These are phyloP conservation scores for Cytospora piceae DNA, from an alignment of 2,329 filamentous ascomycete genomes.

Conservation along the genomic window DNA sequence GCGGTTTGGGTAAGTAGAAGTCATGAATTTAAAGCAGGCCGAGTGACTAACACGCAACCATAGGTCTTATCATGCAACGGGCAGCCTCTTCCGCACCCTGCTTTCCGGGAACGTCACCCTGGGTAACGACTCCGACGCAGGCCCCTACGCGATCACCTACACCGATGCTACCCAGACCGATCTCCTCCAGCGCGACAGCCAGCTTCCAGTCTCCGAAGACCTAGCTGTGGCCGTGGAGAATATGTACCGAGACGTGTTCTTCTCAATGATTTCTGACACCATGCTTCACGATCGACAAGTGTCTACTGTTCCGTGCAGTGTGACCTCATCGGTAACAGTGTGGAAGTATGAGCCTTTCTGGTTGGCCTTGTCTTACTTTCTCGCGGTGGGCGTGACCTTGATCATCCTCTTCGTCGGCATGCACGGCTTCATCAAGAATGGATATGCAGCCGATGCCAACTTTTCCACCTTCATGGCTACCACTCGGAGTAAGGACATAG, in stretches of 20 bases:
- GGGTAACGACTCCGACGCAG: conserved; percentile 6
- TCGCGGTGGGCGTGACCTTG: conserved; percentile 27
- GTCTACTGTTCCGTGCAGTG: conserved; percentile 8
- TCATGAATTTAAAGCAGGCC: neutral
- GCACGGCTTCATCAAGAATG: conserved; percentile 26
- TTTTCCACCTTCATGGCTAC: conserved; percentile 29
- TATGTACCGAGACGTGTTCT: conserved; percentile 25
- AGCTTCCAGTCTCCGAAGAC: conserved; percentile 19
- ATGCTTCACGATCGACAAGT: conserved; percentile 23
- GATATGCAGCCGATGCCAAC: conserved; percentile 24
- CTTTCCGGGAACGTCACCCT: conserved; percentile 28
- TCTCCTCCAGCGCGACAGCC: conserved; percentile 19
- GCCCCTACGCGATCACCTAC: conserved; percentile 18
- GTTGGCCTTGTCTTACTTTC: conserved; percentile 28
- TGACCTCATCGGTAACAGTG: conserved; percentile 21
- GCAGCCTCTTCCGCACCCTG: conserved; percentile 25
- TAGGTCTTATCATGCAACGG: conserved; percentile 29
- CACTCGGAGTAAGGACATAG: conserved; percentile 27
- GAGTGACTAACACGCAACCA: neutral
- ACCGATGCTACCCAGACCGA: conserved; percentile 19
- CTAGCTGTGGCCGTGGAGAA: conserved; percentile 17
- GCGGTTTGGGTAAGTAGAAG: conserved; percentile 26
- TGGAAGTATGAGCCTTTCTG: conserved; percentile 31
- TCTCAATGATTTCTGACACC: conserved; percentile 28
- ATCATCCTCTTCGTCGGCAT: conserved; percentile 23